A percentile compares a stretch with the other conserved stretches of the same genome.
Evolutionary conservation across 139 green algal species (phyloP).

Genomic region (Chlamydomonas incerta): DNA sequence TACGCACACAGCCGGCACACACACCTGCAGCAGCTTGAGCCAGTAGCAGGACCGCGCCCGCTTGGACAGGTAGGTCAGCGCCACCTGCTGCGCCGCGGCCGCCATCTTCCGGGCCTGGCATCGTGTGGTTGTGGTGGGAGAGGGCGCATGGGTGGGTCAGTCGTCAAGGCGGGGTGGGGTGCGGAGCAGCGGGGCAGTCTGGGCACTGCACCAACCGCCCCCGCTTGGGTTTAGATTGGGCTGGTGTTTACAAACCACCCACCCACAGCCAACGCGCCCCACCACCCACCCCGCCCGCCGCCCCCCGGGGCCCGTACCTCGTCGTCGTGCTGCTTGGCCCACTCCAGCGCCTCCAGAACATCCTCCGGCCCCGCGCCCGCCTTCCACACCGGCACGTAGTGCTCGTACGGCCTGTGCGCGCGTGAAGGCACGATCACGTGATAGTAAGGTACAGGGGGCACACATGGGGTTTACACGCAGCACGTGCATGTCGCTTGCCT

Average conservation of each 20-base stretch:
- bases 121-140: not conserved
- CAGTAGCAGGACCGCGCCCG: conserved; percentile 49
- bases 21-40: conserved; percentile 34
- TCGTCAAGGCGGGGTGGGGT: too few species aligned
- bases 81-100: conserved; percentile 30
- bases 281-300: not conserved
- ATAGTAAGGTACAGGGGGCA: too few species aligned
- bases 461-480: too few species aligned
- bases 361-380: conserved; percentile 32
- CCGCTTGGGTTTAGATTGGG: too few species aligned
- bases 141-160: not conserved
- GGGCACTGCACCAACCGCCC: too few species aligned
- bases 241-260: too few species aligned
- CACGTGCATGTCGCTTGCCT: too few species aligned
- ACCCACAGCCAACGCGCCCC: not conserved
- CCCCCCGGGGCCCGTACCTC: not conserved
- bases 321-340: conserved; percentile 18
- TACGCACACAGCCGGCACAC: too few species aligned
- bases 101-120: conserved; percentile 43
- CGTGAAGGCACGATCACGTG: too few species aligned
- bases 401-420: conserved; percentile 37
- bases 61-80: conserved; percentile 17
- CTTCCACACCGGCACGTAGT: conserved; percentile 56
- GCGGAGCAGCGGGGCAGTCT: too few species aligned
- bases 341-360: conserved; percentile 32